Conservation (phyloP, 2,329 filamentous ascomycete genomes). For the Camillea tinctor region DNA sequence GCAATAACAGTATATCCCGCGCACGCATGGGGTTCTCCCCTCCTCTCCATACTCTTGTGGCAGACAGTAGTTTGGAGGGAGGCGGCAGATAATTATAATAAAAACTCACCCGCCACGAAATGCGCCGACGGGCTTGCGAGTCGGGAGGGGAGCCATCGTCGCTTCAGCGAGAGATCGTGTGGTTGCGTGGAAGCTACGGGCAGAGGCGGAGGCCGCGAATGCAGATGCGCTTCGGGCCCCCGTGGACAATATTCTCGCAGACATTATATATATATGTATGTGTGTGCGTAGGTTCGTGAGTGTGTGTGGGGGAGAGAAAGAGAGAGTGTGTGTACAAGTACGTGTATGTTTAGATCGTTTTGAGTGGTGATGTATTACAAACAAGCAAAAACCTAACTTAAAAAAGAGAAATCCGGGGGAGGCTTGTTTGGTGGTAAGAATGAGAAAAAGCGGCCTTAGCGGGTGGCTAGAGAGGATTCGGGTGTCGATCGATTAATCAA, state of each 20-base stretch:
- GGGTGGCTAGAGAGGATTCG: slow-evolving; percentile 10
- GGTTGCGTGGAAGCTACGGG: slow-evolving; percentile 52
- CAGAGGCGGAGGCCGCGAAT: slow-evolving; percentile 24
- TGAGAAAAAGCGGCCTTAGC: slow-evolving; percentile 6
- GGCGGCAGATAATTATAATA: background rate
- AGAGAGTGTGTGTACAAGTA: slow-evolving; percentile 39
- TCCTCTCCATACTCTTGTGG: too few relatives aligned
- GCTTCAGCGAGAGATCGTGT: slow-evolving; percentile 41
- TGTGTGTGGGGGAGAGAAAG: too few relatives aligned
- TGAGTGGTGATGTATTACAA: background rate
- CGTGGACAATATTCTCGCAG: slow-evolving; percentile 44
- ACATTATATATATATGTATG: slow-evolving; percentile 37
- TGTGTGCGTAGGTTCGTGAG: too few relatives aligned
- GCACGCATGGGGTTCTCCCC: background rate
- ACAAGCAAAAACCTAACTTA: too few relatives aligned
- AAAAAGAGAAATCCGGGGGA: background rate
- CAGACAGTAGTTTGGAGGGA: slow-evolving; percentile 4
- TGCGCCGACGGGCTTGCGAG: slow-evolving; percentile 58
- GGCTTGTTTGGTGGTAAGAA: background rate
- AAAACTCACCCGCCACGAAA: slow-evolving; percentile 59
- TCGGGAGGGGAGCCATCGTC: slow-evolving; percentile 49
- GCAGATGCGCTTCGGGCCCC: slow-evolving; percentile 38
- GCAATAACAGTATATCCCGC: background rate
- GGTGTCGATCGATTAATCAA: slow-evolving; percentile 11
- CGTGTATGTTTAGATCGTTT: background rate